Evolutionary conservation across 345 rosid species (phyloP).

Genomic region (Eucalyptus melliodora): DNA sequence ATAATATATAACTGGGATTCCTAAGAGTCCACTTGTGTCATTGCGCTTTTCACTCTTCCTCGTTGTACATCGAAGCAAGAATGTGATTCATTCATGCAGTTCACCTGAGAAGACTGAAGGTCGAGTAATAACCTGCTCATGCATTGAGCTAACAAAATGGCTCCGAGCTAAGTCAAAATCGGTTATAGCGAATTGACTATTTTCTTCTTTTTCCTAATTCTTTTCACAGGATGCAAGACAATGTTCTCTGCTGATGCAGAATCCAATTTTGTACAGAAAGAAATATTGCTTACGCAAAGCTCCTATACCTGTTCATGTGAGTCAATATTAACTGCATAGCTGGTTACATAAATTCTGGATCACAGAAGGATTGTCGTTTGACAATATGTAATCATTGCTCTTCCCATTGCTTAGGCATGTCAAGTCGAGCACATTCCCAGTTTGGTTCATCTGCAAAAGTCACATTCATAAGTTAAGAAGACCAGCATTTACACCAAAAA

Average conservation of each 20-base stretch:
- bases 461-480: background rate
- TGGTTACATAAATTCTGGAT: constrained; percentile 39
- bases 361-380: background rate
- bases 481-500: background rate
- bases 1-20: background rate
- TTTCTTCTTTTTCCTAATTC: background rate
- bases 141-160: background rate
- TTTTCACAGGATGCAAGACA: background rate
- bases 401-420: constrained; percentile 49
- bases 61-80: background rate
- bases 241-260: background rate
- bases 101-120: background rate
- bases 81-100: background rate
- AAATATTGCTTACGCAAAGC: background rate
- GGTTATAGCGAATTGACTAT: background rate
- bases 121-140: background rate
- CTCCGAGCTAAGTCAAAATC: background rate
- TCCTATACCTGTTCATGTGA: background rate
- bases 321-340: constrained; percentile 23
- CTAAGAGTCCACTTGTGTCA: background rate
- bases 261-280: background rate
- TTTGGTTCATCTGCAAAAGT: constrained; percentile 36
- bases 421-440: constrained; percentile 41
- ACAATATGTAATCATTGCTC: constrained; percentile 15
- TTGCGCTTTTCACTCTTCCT: background rate